These are phyloP conservation scores for Leccinum pallidistipes DNA, from an alignment of 1,284 basidiomycete genomes.

Conservation along the genomic window DNA sequence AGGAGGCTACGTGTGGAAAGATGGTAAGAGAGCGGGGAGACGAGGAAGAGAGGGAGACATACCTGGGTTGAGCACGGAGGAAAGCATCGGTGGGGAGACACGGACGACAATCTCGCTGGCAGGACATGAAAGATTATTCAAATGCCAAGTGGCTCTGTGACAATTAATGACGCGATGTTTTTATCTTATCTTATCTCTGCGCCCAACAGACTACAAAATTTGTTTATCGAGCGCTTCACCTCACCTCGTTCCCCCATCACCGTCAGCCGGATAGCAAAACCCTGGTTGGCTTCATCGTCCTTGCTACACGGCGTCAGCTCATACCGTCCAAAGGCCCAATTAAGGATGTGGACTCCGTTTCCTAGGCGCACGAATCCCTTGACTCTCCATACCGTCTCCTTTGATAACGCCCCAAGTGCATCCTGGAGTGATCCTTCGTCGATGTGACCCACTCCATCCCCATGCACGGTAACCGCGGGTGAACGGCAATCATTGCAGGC, in stretches of 20 bases:
- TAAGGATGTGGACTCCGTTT: slow-evolving; percentile 61
- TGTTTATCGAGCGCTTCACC: slow-evolving; percentile 57
- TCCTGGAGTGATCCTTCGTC: slow-evolving; percentile 39
- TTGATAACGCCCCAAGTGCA: slow-evolving; percentile 57
- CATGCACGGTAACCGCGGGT: neutral
- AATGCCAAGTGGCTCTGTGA: slow-evolving; percentile 4
- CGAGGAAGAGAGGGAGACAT: slow-evolving; percentile 6
- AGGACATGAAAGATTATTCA: slow-evolving; percentile 3
- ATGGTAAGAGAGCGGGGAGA: slow-evolving; percentile 3
- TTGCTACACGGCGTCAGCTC: slow-evolving; percentile 54
- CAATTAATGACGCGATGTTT: slow-evolving; percentile 4
- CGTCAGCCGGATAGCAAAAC: slow-evolving; percentile 59
- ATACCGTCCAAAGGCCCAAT: slow-evolving; percentile 89
- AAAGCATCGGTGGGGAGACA: slow-evolving; percentile 45
- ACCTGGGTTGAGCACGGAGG: slow-evolving; percentile 56
- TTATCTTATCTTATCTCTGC: slow-evolving; percentile 34
- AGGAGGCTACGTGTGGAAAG: slow-evolving; percentile 40
- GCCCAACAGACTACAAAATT: slow-evolving; percentile 55
- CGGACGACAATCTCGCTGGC: slow-evolving; percentile 7
- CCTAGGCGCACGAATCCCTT: slow-evolving; percentile 78
- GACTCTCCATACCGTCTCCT: slow-evolving; percentile 72
- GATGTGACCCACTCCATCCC: neutral
- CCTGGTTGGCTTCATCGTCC: slow-evolving; percentile 35
- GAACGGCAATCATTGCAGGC: slow-evolving; percentile 14
- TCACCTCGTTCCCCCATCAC: slow-evolving; percentile 89